A percentile compares a stretch with the other conserved stretches of the same genome.
phyloP scores from a whole-genome alignment of 2,329 filamentous ascomycete species.

The Biscogniauxia mediterranea region DNA sequence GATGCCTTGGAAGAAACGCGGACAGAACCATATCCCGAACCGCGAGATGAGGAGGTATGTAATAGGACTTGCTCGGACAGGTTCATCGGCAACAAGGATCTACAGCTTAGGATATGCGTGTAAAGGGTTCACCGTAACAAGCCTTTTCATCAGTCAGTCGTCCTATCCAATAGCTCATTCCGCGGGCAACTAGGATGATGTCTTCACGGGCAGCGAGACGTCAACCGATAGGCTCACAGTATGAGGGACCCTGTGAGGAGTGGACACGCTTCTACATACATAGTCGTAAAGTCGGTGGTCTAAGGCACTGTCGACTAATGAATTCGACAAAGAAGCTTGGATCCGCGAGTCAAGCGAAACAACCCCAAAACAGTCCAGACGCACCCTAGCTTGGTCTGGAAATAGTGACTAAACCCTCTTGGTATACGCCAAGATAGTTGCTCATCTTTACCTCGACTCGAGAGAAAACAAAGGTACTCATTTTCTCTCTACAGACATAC shows the following conservation, averaged over 20 bases:
- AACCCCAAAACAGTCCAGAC: constrained; percentile 18
- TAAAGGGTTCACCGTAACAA: not conserved
- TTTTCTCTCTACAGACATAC: not conserved
- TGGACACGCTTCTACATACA: constrained; percentile 10
- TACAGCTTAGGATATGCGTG: not conserved
- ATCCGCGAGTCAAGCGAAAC: constrained; percentile 26
- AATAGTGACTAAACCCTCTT: constrained; percentile 8
- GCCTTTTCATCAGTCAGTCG: not conserved
- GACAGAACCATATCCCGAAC: constrained; percentile 17
- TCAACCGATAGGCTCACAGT: constrained; percentile 3
- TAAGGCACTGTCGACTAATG: constrained; percentile 8
- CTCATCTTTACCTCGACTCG: not conserved
- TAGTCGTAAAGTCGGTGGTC: not conserved
- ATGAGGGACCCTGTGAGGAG: constrained; percentile 9
- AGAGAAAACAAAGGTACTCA: not conserved
- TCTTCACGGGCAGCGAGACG: not conserved
- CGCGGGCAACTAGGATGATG: not conserved
- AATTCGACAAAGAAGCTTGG: constrained; percentile 3
- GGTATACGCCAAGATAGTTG: not conserved
- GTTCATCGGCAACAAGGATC: not conserved
- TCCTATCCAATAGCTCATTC: not conserved
- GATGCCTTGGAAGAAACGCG: constrained; percentile 3
- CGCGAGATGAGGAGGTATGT: constrained; percentile 14
- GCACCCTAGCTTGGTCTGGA: constrained; percentile 15
- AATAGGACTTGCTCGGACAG: constrained; percentile 15